phyloP scores from a whole-genome alignment of 108 stramenopile species.

The Nitzschia palea region DNA sequence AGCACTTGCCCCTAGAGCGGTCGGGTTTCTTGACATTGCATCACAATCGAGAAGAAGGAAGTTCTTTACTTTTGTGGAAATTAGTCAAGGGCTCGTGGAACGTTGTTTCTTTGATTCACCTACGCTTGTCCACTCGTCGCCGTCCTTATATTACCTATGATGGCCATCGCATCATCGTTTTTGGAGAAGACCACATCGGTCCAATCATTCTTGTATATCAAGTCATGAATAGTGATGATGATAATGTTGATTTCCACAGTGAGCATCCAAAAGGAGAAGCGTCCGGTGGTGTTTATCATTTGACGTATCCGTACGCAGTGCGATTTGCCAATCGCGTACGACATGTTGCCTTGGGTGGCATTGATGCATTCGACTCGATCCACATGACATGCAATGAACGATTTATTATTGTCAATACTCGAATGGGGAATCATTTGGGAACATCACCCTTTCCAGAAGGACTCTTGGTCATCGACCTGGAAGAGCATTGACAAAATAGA shows the following conservation, averaged over 20 bases:
- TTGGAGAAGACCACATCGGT: conserved; percentile 71
- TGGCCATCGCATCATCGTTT: conserved; percentile 63
- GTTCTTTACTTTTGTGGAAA: conserved; percentile 55
- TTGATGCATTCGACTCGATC: conserved; percentile 55
- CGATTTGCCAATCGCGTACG: conserved; percentile 59
- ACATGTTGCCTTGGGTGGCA: conserved; percentile 59
- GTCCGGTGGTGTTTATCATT: conserved; percentile 28
- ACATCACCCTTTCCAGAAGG: conserved; percentile 43
- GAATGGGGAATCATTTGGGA: conserved; percentile 57
- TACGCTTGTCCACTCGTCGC: conserved; percentile 52
- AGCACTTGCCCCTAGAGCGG: conserved; percentile 41
- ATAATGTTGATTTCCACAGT: conserved; percentile 6
- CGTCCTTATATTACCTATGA: conserved; percentile 55
- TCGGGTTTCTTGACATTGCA: conserved; percentile 67
- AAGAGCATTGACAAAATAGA: conserved; percentile 10
- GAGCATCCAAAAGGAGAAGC: not conserved
- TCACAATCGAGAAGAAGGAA: conserved; percentile 39
- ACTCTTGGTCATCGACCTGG: conserved; percentile 61
- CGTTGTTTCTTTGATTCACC: conserved; percentile 50
- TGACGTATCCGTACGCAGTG: conserved; percentile 12
- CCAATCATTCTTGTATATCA: conserved; percentile 63
- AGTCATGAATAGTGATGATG: conserved; percentile 20
- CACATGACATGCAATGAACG: conserved; percentile 68
- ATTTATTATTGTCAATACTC: conserved; percentile 67
- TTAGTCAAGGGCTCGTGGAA: conserved; percentile 27